These are phyloP conservation scores for Pistacia integerrima DNA, from an alignment of 345 rosid genomes.

Conservation along the genomic window DNA sequence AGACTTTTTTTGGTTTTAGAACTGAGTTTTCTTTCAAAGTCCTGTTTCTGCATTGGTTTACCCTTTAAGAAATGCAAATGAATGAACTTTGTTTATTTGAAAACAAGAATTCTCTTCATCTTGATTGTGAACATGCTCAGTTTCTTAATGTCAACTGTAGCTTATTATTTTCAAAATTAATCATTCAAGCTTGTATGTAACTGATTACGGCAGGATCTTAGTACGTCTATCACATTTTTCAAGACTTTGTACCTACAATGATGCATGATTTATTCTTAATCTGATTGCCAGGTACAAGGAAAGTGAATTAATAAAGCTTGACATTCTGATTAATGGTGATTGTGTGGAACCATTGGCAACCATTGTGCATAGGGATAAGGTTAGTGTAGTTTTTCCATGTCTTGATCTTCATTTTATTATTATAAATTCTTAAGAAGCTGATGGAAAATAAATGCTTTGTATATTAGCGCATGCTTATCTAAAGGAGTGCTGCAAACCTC, in stretches of 20 bases:
- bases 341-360: slow-evolving; percentile 89
- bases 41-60: not conserved
- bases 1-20: not conserved
- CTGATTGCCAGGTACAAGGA: slow-evolving; percentile 67
- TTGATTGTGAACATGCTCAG: not conserved
- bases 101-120: not conserved
- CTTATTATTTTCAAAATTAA: not conserved
- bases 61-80: not conserved
- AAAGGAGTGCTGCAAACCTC: not conserved
- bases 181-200: not conserved
- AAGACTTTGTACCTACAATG: not conserved
- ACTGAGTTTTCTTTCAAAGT: not conserved
- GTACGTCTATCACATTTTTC: not conserved
- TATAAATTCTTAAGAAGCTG: not conserved
- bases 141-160: not conserved
- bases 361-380: slow-evolving; percentile 95
- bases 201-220: not conserved
- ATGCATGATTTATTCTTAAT: slow-evolving; percentile 20
- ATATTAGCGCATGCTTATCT: not conserved
- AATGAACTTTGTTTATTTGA: not conserved
- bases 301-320: slow-evolving; percentile 85
- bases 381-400: slow-evolving; percentile 20
- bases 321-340: slow-evolving; percentile 85
- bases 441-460: not conserved
- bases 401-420: not conserved